phyloP scores from a whole-genome alignment of 768 basidiomycete species.

The Suillus spraguei region DNA sequence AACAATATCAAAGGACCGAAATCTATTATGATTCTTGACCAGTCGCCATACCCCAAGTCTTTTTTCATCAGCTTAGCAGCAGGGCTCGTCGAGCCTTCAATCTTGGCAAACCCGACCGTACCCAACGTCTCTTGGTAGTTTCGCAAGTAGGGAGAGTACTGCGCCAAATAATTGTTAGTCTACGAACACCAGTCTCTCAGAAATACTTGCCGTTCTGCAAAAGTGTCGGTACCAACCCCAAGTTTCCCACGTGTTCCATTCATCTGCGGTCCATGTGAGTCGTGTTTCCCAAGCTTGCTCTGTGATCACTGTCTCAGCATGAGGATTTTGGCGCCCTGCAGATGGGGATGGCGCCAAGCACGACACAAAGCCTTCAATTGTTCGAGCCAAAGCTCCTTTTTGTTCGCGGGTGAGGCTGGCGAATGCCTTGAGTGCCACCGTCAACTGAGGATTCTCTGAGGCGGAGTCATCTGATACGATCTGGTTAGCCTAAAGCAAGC shows the following conservation, averaged over 20 bases:
- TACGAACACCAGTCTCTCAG: not conserved
- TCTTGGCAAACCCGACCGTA: constrained; percentile 66
- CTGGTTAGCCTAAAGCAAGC: constrained; percentile 9
- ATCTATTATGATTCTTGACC: constrained; percentile 49
- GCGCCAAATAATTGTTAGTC: constrained; percentile 12
- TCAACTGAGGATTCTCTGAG: constrained; percentile 67
- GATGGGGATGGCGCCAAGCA: constrained; percentile 52
- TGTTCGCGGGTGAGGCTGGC: constrained; percentile 76
- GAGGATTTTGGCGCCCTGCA: constrained; percentile 49
- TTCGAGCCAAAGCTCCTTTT: constrained; percentile 68
- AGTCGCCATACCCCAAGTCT: constrained; percentile 71
- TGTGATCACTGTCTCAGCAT: constrained; percentile 58
- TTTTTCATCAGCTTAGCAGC: constrained; percentile 60
- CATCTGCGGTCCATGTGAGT: constrained; percentile 65
- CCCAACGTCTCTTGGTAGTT: constrained; percentile 73
- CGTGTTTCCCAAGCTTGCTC: constrained; percentile 74
- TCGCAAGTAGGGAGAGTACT: constrained; percentile 83
- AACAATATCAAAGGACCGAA: constrained; percentile 7
- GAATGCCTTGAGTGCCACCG: constrained; percentile 73
- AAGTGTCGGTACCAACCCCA: constrained; percentile 94
- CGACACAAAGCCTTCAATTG: constrained; percentile 75
- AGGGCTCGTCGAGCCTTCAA: constrained; percentile 59
- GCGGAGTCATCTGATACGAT: constrained; percentile 43
- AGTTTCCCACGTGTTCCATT: constrained; percentile 86
- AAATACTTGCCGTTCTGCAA: constrained; percentile 67